Base-by-base conservation (phyloP, 1,284 basidiomycete species). In the Naganishia sp. region DNA sequence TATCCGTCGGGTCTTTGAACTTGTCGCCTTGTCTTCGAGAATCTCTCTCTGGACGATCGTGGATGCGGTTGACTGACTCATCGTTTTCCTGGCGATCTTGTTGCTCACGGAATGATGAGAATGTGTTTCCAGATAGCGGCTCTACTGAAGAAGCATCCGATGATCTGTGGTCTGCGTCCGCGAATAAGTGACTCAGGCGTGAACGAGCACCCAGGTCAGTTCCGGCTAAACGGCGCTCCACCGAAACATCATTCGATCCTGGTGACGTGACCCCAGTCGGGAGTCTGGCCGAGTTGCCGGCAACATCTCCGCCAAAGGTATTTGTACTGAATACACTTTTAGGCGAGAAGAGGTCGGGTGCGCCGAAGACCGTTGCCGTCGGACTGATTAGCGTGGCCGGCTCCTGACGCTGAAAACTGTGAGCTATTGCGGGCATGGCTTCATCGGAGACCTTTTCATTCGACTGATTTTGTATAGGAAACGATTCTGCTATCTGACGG, bases 261-360 rank as follows among this genome's bases (percentile, higher is more conserved):
- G 36, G 6, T 39, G 36, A 39, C 36, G 36, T 39, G 36, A 39
- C 4, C 13, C 10, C 36, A 7, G 36, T 13, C 6, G 36, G 36
- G 2, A 13, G 10, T 7, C 36, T 39, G 36, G 13, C 36, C 36
- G 36, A 39, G 36, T 9, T 39, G 10, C 15, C 59, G 2, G 48
- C 21, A 1, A 1, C 5, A 50, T 42, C 9, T 25, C 59, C 59
- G 39, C 55, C 55, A 33, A 61, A 61, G 2, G 59, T 61, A 11
- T 61, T 42, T 28, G 59, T 61, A 36, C 59, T 61, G 59, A 52
- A 52, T n/a, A 61, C 31, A 52, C 59, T 61, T 3, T 48, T 43
- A 23, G 59, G 59, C n/a, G 59, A 61, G 23, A 61, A 52, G 21
- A 61, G 16, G 23, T 48, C 21, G 0, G 59, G 25, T 36, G 23